Conservation (phyloP, 2,329 filamentous ascomycete genomes). For the Penicillium janthinellum region DNA sequence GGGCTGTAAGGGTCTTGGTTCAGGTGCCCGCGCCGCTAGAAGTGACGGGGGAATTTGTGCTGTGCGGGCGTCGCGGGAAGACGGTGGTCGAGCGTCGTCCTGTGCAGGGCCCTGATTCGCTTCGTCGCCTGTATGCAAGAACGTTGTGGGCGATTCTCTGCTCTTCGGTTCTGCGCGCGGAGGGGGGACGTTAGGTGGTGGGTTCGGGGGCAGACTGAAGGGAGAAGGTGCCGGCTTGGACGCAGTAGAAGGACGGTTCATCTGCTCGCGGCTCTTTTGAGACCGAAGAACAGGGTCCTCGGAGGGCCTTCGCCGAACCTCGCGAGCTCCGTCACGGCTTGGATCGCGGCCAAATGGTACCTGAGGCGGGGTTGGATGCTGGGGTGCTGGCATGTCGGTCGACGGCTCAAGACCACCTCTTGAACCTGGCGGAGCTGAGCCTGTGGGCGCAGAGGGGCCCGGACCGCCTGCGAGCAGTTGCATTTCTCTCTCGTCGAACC, state of each 20-base stretch:
- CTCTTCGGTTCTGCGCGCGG: conserved; percentile 29
- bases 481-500: conserved; percentile 79
- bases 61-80: conserved; percentile 30
- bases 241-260: conserved; percentile 40
- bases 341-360: conserved; percentile 37
- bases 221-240: conserved; percentile 40
- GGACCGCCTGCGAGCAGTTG: conserved; percentile 68
- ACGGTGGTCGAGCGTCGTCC: conserved; percentile 28
- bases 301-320: conserved; percentile 34
- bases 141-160: conserved; percentile 23
- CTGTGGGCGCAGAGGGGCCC: conserved; percentile 11
- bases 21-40: conserved; percentile 6
- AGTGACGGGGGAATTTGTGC: conserved; percentile 7
- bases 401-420: conserved; percentile 27
- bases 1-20: conserved; percentile 15
- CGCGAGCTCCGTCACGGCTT: conserved; percentile 41
- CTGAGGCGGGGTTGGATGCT: conserved; percentile 21
- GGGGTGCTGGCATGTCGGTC: conserved; percentile 26
- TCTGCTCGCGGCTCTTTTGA: conserved; percentile 45
- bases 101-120: conserved; percentile 21
- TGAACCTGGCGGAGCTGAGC: conserved; percentile 25
- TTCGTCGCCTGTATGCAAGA: conserved; percentile 22
- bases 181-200: conserved; percentile 24
- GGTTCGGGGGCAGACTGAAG: conserved; percentile 29
- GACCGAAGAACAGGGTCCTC: conserved; percentile 41